A percentile compares a stretch with the other conserved stretches of the same genome.
phyloP scores from a whole-genome alignment of 1,284 basidiomycete genomes.

The Ustilago tritici region DNA sequence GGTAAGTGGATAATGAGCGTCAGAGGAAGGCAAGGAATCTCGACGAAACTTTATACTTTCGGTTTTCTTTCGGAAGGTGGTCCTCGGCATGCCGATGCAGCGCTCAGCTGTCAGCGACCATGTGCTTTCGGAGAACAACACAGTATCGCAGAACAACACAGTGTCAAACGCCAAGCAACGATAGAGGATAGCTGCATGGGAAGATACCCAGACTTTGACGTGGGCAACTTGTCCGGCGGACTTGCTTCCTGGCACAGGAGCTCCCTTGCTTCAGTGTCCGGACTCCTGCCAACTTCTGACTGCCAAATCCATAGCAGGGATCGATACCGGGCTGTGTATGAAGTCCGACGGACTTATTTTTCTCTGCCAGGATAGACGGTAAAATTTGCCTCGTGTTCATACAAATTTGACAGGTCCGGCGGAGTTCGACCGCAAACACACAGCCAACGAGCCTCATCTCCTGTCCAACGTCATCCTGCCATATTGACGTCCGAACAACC shows the following conservation, averaged over 20 bases:
- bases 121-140: background rate
- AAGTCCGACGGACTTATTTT: conserved; percentile 18
- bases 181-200: background rate
- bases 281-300: background rate
- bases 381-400: background rate
- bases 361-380: background rate
- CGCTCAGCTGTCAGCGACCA: conserved; percentile 2
- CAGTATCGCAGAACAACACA: conserved; percentile 5
- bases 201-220: background rate
- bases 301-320: no score
- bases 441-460: background rate
- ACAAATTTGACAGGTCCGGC: conserved; percentile 25
- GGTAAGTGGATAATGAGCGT: background rate
- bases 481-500: background rate
- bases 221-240: conserved; percentile 11
- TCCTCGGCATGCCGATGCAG: background rate
- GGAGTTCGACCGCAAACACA: conserved; percentile 6
- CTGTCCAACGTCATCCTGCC: background rate
- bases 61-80: background rate
- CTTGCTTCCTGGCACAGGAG: conserved; percentile 5
- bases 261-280: background rate
- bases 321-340: conserved; percentile 3
- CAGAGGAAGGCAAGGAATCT: background rate
- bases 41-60: conserved; percentile 4
- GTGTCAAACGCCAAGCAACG: background rate